Evolutionary conservation across 805 yeast species (phyloP), one percentile per base, ranked within the genome.

Genomic region (Saccharomycopsis sp.): DNA sequence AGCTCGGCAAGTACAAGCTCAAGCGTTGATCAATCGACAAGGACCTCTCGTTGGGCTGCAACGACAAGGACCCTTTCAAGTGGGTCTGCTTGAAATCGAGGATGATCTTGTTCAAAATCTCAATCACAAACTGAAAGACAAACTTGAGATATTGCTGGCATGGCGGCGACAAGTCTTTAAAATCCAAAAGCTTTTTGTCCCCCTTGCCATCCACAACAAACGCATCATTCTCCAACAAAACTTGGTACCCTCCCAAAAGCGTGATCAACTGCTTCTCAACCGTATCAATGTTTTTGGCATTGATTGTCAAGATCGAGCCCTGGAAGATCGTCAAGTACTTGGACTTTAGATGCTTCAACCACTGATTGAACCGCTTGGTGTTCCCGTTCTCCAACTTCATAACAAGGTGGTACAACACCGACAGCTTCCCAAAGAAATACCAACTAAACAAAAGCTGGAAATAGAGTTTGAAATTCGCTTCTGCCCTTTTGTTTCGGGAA

Each of bases 111-210:
- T 55, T 50, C 21, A 62, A 46, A 7, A 72, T 47, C 37, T 56
- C 57, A 2, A 60, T 54, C 22, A 71, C 52, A 43, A 54, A 70
- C 33, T 66, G 54, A 48, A 72, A 65, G 0, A 61, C 54, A 44
- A 71, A 71, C 21, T 56, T 57, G 40, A 73, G 49, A 47, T 60
- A 63, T 9, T 53, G 36, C 16, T 39, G 48, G 10, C 43, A 15
- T 4, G 42, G 40, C 3, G 44, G 20, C 3, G 45, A 19, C 6
- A 49, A 37, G 1, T 15, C 30, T 10, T 33, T 25, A 21, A 21
- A 19, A n/a, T 13, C 33, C 16, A n/a, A n/a, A n/a, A n/a, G n/a
- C 22, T 19, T 20, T 23, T 30, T 17, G 19, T 25, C 8, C 12
- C 26, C 5, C 9, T 19, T 23, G 26, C 16, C 4, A 12, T 15